Conservation (phyloP, 2,329 filamentous ascomycete species). For the Stachybotrys chlorohalonatus region DNA sequence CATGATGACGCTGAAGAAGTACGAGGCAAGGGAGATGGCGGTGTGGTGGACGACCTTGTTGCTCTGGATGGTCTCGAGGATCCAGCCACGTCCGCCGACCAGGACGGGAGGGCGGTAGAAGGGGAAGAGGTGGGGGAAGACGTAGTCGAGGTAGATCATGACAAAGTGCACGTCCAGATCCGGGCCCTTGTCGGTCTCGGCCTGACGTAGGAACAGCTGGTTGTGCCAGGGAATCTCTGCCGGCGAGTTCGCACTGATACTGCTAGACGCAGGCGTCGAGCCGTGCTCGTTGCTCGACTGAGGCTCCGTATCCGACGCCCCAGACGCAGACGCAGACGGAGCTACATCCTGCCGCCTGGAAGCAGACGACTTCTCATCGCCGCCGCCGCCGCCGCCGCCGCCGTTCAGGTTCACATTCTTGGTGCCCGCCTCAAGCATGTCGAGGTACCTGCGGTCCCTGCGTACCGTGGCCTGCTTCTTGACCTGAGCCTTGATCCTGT, state of each 20-base stretch:
- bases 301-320: slow-evolving; percentile 18
- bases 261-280: slow-evolving; percentile 19
- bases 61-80: slow-evolving; percentile 45
- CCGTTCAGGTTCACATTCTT: slow-evolving; percentile 13
- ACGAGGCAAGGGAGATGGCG: slow-evolving; percentile 45
- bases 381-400: slow-evolving; percentile 5
- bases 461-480: slow-evolving; percentile 43
- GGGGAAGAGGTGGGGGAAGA: slow-evolving; percentile 54
- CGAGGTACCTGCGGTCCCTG: slow-evolving; percentile 39
- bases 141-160: slow-evolving; percentile 53
- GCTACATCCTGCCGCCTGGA: background rate
- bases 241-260: slow-evolving; percentile 19
- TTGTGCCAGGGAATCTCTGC: slow-evolving; percentile 22
- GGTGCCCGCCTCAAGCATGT: slow-evolving; percentile 28
- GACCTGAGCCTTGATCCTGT: slow-evolving; percentile 46
- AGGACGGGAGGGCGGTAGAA: slow-evolving; percentile 49
- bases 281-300: slow-evolving; percentile 11
- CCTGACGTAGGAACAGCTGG: slow-evolving; percentile 14
- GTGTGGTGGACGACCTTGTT: slow-evolving; percentile 51
- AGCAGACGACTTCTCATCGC: background rate
- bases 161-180: slow-evolving; percentile 31
- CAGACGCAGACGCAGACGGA: slow-evolving; percentile 3
- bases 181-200: slow-evolving; percentile 11
- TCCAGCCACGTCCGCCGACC: slow-evolving; percentile 50
- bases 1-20: slow-evolving; percentile 43